Percentiles rank a stretch among this genome's conserved stretches.
These are phyloP conservation scores for Fusarium liriodendri DNA, from an alignment of 2,329 filamentous ascomycete species.

Conservation along the genomic window DNA sequence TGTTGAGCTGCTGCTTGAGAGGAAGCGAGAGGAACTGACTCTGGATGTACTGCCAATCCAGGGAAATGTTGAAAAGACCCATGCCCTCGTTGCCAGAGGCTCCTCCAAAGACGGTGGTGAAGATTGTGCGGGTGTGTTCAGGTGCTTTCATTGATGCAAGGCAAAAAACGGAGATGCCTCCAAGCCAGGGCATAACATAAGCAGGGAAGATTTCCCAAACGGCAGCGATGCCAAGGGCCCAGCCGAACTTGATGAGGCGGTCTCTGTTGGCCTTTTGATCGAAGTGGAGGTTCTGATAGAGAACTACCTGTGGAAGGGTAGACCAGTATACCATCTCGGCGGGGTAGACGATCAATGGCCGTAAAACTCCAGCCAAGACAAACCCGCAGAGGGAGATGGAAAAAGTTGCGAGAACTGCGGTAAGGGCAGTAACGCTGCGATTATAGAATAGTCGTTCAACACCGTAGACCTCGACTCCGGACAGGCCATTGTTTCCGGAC, in stretches of 20 bases:
- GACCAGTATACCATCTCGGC: conserved; percentile 50
- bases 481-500: conserved; percentile 32
- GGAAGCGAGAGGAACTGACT: conserved; percentile 50
- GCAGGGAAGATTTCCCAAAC: conserved; percentile 60
- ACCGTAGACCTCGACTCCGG: conserved; percentile 34
- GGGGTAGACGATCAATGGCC: conserved; percentile 47
- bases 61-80: conserved; percentile 53
- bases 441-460: conserved; percentile 34
- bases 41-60: conserved; percentile 59
- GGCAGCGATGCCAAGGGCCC: conserved; percentile 47
- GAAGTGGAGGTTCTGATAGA: conserved; percentile 50
- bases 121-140: conserved; percentile 32
- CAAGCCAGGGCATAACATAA: conserved; percentile 57
- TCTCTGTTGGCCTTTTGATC: conserved; percentile 41
- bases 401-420: conserved; percentile 43
- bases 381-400: conserved; percentile 46
- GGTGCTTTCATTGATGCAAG: conserved; percentile 55
- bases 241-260: conserved; percentile 46
- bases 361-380: conserved; percentile 43
- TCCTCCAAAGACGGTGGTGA: conserved; percentile 53
- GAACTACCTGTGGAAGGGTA: conserved; percentile 46
- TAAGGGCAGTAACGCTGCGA: conserved; percentile 35
- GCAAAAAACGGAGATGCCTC: conserved; percentile 56
- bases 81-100: conserved; percentile 51
- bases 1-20: conserved; percentile 52